Evolutionary conservation across 768 basidiomycete species (phyloP).

Genomic region (Daedalea quercina): DNA sequence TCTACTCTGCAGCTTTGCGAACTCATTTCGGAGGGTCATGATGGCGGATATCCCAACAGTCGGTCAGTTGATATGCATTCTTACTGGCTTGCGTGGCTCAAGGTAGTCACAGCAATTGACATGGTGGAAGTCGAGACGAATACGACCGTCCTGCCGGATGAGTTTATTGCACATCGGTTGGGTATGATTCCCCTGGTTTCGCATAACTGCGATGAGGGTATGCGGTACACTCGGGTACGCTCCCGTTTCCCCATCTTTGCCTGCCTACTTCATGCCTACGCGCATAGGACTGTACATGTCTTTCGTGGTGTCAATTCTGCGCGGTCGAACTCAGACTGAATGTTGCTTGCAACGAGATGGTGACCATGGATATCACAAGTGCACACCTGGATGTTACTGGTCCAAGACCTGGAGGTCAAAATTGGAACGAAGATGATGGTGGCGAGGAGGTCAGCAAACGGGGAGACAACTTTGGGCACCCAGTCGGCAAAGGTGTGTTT

Average conservation of each 20-base stretch:
- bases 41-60: conserved; percentile 97
- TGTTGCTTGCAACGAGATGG: conserved; percentile 56
- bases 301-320: conserved; percentile 79
- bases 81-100: not conserved
- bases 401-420: conserved; percentile 9
- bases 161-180: conserved; percentile 93
- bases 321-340: conserved; percentile 78
- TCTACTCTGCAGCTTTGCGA: conserved; percentile 64
- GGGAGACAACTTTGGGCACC: conserved; percentile 67
- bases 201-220: conserved; percentile 81
- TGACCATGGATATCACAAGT: conserved; percentile 83
- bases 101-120: conserved; percentile 70
- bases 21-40: conserved; percentile 88
- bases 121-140: conserved; percentile 91
- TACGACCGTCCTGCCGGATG: conserved; percentile 90
- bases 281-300: conserved; percentile 84
- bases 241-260: not conserved
- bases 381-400: conserved; percentile 60
- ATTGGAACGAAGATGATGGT: conserved; percentile 30
- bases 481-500: conserved; percentile 77
- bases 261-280: not conserved
- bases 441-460: conserved; percentile 76
- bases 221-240: conserved; percentile 70
- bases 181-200: conserved; percentile 91
- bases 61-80: conserved; percentile 47